Base-by-base conservation (phyloP, 305 asterid species). In the Fraxinus sp. region DNA sequence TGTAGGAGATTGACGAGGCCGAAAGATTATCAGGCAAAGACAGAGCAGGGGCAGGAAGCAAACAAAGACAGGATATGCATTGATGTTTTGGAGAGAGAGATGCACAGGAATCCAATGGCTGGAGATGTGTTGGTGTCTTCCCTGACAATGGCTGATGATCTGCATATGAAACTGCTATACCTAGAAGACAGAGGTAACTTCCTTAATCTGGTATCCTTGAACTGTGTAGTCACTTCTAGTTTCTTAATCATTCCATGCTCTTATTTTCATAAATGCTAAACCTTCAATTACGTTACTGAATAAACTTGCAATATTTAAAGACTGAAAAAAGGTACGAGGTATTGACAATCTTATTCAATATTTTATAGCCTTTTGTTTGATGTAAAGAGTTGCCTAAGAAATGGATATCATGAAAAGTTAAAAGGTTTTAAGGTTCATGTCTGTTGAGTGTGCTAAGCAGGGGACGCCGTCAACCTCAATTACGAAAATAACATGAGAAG, bases 111-210 rank as follows among this genome's bases (percentile, higher is more conserved):
- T 78, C 93, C 93, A 5, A 13, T 86, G 64, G 79, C 85, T 37
- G 85, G 84, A 83, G 87, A 89, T 81, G 82, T 71, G 10, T 79
- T 85, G 16, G 6, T 79, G 52, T 85, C 86, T 77, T 90, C 92
- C 30, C 86, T 78, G 43, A 88, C 87, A 6, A 79, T 90, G 90
- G 85, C 90, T 55, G 97, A 92, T 84, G 94, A 93, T 87, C 83
- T 92, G 68, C 91, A 87, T 18, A 86, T 87, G 91, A 88, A 89
- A 83, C 84, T 90, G 82, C 85, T 88, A 78, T 86, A 86, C 90
- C 84, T 93, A 64, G 97, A 93, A 90, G 92, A 93, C 70, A 87
- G 97, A 89, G 97, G 97, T 93, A 84, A 64, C 57, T 84, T 78
- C 11, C 73, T 24, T 75, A 68, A 10, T 72, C 72, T 75, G 73